Evolutionary conservation across 1,284 basidiomycete species (phyloP).

Genomic region (Marasmius oreades): DNA sequence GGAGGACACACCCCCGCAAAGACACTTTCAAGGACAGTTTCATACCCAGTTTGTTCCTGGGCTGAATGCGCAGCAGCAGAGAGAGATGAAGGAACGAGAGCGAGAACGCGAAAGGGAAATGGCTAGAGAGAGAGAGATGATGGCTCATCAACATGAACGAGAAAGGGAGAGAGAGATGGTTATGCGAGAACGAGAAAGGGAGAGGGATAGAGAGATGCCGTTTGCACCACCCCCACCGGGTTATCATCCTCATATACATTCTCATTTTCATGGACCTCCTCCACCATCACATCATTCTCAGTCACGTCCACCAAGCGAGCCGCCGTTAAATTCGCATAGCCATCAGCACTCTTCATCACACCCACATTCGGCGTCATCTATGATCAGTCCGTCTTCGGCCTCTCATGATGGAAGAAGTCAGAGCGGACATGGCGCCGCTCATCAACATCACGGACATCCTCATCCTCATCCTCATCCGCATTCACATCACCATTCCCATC

Average conservation of each 20-base stretch:
- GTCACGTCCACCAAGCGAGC: neutral
- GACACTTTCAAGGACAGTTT: conserved; percentile 29
- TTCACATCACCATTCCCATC: neutral
- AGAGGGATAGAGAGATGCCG: neutral
- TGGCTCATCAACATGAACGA: neutral
- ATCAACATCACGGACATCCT: neutral
- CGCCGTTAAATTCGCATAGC: neutral
- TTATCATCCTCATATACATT: neutral
- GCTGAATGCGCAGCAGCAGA: neutral
- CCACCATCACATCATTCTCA: neutral
- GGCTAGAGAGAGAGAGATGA: neutral
- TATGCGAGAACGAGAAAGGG: neutral
- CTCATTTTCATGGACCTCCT: neutral
- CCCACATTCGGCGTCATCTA: neutral
- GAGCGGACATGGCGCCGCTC: neutral
- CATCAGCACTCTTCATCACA: neutral
- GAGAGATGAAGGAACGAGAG: neutral
- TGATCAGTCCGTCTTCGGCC: neutral
- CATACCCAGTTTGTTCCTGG: conserved; percentile 28
- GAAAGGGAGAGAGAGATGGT: neutral
- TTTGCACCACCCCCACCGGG: neutral
- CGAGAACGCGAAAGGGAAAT: conserved; percentile 8
- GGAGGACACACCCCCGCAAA: conserved; percentile 21
- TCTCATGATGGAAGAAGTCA: neutral
- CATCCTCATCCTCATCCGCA: neutral